Base-by-base conservation (phyloP, 225 moss, liverwort and hornwort genomes). In the Sphagnum tenellum region DNA sequence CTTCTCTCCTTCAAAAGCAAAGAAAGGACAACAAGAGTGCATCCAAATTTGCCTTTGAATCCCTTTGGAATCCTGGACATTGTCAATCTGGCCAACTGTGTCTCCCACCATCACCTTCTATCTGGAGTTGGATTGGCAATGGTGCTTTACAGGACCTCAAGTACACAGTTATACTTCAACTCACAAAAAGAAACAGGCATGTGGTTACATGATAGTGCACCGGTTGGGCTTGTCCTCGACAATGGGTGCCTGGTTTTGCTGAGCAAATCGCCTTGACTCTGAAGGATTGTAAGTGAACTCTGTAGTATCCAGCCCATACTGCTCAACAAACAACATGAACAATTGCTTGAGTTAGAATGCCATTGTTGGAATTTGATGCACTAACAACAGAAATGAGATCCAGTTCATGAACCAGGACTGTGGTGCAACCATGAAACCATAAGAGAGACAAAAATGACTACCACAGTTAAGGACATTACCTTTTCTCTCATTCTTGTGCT, bases 401-500 rank as follows among this genome's bases (percentile, higher is more conserved):
- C 3, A 6, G 10, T 45, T 5, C 2, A 2, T 45, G 8, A 7
- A 10, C 57, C 44, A 51, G 6, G 9, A 4, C 29, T 29, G 61
- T 49, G 45, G 44, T 59, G 60, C 49, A 14, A 44, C 54, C 44
- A 48, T 55, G 60, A 68, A 53, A 61, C 53, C 9, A 48, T 9
- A 49, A 7, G 49, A 44, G 13, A 2, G 3, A 64, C 47, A 64
- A 12, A 64, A 7, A 46, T 44, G 53, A 7, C 7, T 9, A 9
- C 52, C 7, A 45, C 3, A 3, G 44, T 9, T 44, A 2, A 52
- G 2, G 45, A 14, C n/a, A 46, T 3, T 72, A 90, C 88, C 86
- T 98, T 98, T 73, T 92, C 93, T 48, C 98, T 81, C 98, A 98
- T 93, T 74, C 98, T 79, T 67, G 87, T 93, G 78, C 89, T 93